Base-by-base conservation (phyloP, 495 filamentous ascomycete genomes). In the Podospora comata region DNA sequence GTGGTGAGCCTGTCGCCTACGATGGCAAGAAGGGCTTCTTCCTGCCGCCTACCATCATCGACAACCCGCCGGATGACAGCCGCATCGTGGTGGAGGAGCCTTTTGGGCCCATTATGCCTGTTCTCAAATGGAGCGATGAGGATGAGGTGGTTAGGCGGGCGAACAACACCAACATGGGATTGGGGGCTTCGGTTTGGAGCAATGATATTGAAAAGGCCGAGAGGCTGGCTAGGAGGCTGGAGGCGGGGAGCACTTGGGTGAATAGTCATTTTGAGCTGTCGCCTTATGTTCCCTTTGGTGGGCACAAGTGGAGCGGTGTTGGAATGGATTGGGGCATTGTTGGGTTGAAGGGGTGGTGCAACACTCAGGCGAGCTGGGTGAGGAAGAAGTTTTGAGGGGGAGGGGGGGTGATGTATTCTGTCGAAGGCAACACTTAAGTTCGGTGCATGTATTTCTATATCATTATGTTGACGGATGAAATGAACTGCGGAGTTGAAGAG, bases 211-310 rank as follows among this genome's bases (percentile, higher is more conserved):
- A 72, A n/a, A 75, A 79, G 2, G 86, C 84, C 11, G 70, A 79
- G 59, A 67, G 75, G 0, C 80, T 88, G 26, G 86, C 84, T 0
- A 64, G 74, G 7, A 77, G 75, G 65, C 71, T 89, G 16, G 75
- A 83, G 64, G 82, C 84, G 0, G 87, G 86, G 0, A 84, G 69
- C 28, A 84, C 88, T 28, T 89, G 83, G 83, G 82, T 89, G 16
- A 88, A 89, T 73, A 71, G 72, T 4, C 79, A 81, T 55, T 79
- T 80, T 55, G 72, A 76, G 7, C 19, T 73, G 9, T 60, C 60
- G 0, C 82, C 79, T 15, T 76, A 84, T 68, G 80, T 79, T 4
- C 78, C 82, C 5, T 87, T 87, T 71, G 83, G 84, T 9, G 87
- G 86, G 0, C 81, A 83, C 68, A 88, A 88, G 79, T 76, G 83